Conservation (phyloP, 2,329 filamentous ascomycete genomes). For the Fusarium subtropicale region DNA sequence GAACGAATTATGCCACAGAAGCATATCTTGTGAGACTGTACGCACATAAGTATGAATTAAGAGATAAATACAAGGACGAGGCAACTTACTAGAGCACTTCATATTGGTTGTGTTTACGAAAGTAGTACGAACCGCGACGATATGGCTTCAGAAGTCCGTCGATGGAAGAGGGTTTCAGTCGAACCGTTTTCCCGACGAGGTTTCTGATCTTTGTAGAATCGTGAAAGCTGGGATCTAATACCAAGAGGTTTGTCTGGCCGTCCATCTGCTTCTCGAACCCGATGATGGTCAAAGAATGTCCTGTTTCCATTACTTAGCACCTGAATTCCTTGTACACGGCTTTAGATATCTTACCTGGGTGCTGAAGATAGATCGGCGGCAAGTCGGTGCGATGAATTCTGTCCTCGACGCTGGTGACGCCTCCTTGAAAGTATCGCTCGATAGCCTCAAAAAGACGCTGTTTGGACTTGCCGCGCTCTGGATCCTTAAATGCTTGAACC, state of each 20-base stretch:
- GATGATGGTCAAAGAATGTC: conserved; percentile 91
- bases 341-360: conserved; percentile 67
- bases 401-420: conserved; percentile 54
- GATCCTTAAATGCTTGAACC: conserved; percentile 68
- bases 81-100: conserved; percentile 77
- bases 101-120: conserved; percentile 79
- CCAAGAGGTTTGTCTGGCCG: conserved; percentile 76
- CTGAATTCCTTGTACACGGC: not conserved
- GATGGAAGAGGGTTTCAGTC: conserved; percentile 54
- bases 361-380: conserved; percentile 91
- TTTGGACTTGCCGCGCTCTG: conserved; percentile 58
- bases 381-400: conserved; percentile 77
- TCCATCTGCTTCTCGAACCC: conserved; percentile 79
- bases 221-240: conserved; percentile 88
- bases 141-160: conserved; percentile 74
- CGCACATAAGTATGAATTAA: conserved; percentile 12
- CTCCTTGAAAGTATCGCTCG: conserved; percentile 78
- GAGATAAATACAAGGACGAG: not conserved
- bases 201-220: conserved; percentile 73
- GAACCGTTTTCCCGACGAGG: conserved; percentile 63
- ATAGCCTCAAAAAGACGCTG: conserved; percentile 73
- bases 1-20: not conserved
- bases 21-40: conserved; percentile 39
- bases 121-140: conserved; percentile 74
- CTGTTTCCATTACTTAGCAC: conserved; percentile 52